phyloP scores from a whole-genome alignment of 306 rosid genomes.

The Sicyos baderoa region DNA sequence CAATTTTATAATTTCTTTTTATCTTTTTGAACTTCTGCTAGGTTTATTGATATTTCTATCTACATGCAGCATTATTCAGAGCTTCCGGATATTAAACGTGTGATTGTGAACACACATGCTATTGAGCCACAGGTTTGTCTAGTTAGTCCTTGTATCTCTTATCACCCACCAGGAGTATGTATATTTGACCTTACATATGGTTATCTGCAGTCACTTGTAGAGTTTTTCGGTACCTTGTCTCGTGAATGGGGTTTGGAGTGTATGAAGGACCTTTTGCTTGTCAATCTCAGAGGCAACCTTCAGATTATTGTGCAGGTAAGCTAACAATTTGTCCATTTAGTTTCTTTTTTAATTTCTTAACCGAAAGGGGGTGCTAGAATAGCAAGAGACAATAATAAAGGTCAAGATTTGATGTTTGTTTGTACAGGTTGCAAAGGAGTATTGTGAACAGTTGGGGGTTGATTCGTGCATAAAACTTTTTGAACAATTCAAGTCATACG shows the following conservation, averaged over 20 bases:
- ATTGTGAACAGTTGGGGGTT: conserved; percentile 88
- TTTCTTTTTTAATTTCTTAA: background rate
- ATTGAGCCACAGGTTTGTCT: conserved; percentile 91
- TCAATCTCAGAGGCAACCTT: conserved; percentile 94
- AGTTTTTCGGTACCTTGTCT: conserved; percentile 90
- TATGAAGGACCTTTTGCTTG: conserved; percentile 95
- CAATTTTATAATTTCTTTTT: background rate
- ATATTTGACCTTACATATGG: conserved; percentile 21
- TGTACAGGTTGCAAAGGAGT: conserved; percentile 91
- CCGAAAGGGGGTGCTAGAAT: background rate
- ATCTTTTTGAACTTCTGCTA: conserved; percentile 1
- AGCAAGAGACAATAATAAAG: too few species aligned
- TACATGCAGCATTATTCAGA: conserved; percentile 90
- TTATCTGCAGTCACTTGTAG: conserved; percentile 78
- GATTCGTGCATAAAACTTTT: conserved; percentile 89
- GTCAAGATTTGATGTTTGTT: conserved; percentile 5
- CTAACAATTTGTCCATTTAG: background rate
- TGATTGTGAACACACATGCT: conserved; percentile 95
- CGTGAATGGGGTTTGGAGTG: conserved; percentile 97
- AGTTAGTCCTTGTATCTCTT: conserved; percentile 22
- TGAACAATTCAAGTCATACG: conserved; percentile 97
- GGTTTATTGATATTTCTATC: conserved; percentile 18
- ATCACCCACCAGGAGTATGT: conserved; percentile 9
- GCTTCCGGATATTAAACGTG: conserved; percentile 95
- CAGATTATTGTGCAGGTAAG: conserved; percentile 95